Percentiles rank a stretch among this genome's conserved stretches.
Conservation (phyloP, 495 filamentous ascomycete genomes). For the Talaromyces nanjingensis region DNA sequence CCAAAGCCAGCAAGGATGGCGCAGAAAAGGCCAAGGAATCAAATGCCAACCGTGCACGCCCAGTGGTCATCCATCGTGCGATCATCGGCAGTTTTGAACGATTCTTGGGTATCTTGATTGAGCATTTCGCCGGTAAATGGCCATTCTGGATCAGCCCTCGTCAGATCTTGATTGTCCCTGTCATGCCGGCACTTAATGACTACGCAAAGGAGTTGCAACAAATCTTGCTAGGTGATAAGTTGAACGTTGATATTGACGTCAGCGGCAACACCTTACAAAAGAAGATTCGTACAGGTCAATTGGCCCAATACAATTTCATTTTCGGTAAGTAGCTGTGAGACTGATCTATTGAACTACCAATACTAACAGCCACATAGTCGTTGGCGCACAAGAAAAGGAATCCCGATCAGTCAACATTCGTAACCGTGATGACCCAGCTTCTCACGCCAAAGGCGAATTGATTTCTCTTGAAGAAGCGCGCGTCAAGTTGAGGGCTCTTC, state of each 20-base stretch:
- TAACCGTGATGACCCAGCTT: constrained; percentile 79
- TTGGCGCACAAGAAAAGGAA: constrained; percentile 76
- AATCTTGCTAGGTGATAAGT: constrained; percentile 42
- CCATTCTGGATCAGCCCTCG: constrained; percentile 95
- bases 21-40: constrained; percentile 27
- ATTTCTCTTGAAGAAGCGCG: constrained; percentile 72
- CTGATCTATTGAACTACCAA: background rate
- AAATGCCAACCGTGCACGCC: constrained; percentile 70
- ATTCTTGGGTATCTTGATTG: constrained; percentile 86
- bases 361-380: constrained; percentile 45
- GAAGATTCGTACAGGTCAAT: constrained; percentile 85
- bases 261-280: constrained; percentile 91
- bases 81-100: constrained; percentile 92
- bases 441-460: constrained; percentile 67
- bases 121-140: constrained; percentile 97
- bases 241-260: constrained; percentile 82
- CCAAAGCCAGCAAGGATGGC: constrained; percentile 23
- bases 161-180: constrained; percentile 86
- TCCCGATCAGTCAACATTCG: constrained; percentile 77
- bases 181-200: constrained; percentile 75
- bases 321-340: constrained; percentile 49
- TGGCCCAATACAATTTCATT: constrained; percentile 88
- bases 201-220: constrained; percentile 79
- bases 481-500: constrained; percentile 60
- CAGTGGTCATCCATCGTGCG: constrained; percentile 95